These are phyloP conservation scores for Flammula alnicola DNA, from an alignment of 1,284 basidiomycete species.

Conservation along the genomic window DNA sequence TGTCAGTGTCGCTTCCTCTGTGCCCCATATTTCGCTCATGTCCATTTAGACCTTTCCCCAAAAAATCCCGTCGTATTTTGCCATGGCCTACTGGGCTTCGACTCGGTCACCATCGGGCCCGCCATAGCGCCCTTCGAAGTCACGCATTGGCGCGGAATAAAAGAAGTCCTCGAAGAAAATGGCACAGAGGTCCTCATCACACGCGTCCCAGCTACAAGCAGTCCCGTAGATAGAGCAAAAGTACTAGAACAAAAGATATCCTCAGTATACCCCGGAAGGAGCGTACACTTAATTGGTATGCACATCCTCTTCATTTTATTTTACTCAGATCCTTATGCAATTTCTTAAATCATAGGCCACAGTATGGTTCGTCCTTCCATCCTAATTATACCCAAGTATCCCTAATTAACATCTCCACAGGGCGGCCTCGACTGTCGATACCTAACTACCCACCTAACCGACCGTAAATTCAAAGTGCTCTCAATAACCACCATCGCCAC, in stretches of 20 bases:
- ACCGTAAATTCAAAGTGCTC: slow-evolving; percentile 71
- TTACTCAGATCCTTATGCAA: neutral
- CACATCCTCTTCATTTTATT: slow-evolving; percentile 6
- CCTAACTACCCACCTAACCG: slow-evolving; percentile 73
- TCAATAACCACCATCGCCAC: slow-evolving; percentile 93
- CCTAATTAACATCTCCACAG: slow-evolving; percentile 41
- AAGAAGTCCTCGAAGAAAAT: slow-evolving; percentile 86
- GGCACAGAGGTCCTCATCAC: slow-evolving; percentile 92
- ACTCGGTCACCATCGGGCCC: slow-evolving; percentile 74
- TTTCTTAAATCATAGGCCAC: slow-evolving; percentile 60
- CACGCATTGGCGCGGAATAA: slow-evolving; percentile 93
- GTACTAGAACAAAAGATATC: slow-evolving; percentile 85
- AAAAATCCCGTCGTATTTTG: slow-evolving; percentile 90
- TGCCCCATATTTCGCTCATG: slow-evolving; percentile 6
- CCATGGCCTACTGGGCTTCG: slow-evolving; percentile 90
- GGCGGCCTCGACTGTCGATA: slow-evolving; percentile 94
- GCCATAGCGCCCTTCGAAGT: slow-evolving; percentile 83
- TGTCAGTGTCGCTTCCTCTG: slow-evolving; percentile 52
- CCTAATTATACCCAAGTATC: slow-evolving; percentile 5
- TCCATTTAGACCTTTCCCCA: slow-evolving; percentile 68
- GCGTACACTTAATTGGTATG: slow-evolving; percentile 85
- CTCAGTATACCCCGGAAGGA: slow-evolving; percentile 76
- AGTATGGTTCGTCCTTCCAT: slow-evolving; percentile 70
- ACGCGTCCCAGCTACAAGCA: slow-evolving; percentile 89
- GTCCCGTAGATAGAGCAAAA: slow-evolving; percentile 84